Conservation (phyloP, 2,329 filamentous ascomycete species). For the Thielaviopsis punctulata region DNA sequence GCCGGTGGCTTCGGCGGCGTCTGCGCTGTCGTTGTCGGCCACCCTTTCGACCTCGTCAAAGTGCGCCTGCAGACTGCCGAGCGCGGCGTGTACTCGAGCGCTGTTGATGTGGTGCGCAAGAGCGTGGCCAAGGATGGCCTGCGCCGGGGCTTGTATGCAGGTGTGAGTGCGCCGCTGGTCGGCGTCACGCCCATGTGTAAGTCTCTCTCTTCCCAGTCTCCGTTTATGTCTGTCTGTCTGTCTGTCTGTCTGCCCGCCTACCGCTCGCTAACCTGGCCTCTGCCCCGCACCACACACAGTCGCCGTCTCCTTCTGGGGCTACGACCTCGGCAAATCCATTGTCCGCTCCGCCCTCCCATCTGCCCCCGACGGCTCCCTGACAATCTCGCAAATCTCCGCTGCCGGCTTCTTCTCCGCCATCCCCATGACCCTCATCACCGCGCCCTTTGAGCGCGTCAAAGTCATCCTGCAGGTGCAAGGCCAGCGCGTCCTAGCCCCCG, state of each 20-base stretch:
- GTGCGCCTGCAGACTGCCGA: constrained; percentile 93
- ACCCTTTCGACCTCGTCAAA: constrained; percentile 96
- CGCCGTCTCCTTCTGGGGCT: constrained; percentile 65
- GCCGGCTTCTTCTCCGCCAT: constrained; percentile 97
- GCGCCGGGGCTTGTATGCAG: constrained; percentile 73
- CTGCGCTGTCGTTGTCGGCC: constrained; percentile 84
- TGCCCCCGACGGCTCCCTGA: constrained; percentile 53
- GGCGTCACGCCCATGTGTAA: constrained; percentile 98
- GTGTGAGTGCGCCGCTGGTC: constrained; percentile 83
- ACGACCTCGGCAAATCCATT: constrained; percentile 85
- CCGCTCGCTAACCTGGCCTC: too few relatives aligned
- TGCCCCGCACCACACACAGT: constrained; percentile 24
- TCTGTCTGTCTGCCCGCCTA: neutral
- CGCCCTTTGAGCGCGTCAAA: constrained; percentile 96
- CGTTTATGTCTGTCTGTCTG: neutral
- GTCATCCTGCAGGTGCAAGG: constrained; percentile 96
- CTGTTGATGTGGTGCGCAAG: constrained; percentile 80
- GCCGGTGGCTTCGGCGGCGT: constrained; percentile 88
- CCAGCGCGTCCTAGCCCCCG: constrained; percentile 71
- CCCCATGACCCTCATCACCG: constrained; percentile 96
- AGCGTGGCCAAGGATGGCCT: constrained; percentile 77
- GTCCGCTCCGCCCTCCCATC: constrained; percentile 50
- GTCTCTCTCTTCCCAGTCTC: constrained; percentile 22
- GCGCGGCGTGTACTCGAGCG: constrained; percentile 75
- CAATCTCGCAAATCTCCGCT: constrained; percentile 72